Evolutionary conservation across 2,329 filamentous ascomycete species (phyloP).

Genomic region (Curvularia sp.): DNA sequence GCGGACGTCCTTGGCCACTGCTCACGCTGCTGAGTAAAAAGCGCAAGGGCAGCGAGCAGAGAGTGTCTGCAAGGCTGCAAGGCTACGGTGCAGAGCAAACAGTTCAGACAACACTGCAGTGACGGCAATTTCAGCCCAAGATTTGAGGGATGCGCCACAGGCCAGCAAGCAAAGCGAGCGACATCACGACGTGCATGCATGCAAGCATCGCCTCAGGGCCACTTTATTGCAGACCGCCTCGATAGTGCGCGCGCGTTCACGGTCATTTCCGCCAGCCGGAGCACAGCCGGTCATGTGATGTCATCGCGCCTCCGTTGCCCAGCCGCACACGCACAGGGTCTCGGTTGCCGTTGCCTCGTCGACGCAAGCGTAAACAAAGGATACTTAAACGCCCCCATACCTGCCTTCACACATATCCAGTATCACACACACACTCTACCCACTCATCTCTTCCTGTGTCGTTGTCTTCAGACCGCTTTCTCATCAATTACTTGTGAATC

Average conservation of each 20-base stretch:
- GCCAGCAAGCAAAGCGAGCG: conserved; percentile 2
- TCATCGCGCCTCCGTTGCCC: conserved; percentile 30
- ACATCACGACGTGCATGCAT: conserved; percentile 9
- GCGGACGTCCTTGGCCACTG: not conserved
- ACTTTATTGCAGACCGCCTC: not conserved
- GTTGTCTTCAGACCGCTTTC: conserved; percentile 24
- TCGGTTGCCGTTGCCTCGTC: conserved; percentile 37
- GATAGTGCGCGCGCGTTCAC: conserved; percentile 4
- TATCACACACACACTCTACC: conserved; percentile 27
- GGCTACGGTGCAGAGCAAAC: not conserved
- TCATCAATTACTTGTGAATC: conserved; percentile 43
- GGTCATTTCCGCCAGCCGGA: conserved; percentile 17
- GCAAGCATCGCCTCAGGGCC: not conserved
- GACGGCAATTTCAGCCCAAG: not conserved
- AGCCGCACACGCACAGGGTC: conserved; percentile 23
- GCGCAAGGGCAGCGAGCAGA: not conserved
- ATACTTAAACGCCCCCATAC: conserved; percentile 43
- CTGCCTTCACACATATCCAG: conserved; percentile 28
- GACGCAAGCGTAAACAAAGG: conserved; percentile 47
- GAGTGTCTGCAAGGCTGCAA: too few relatives aligned
- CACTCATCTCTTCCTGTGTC: conserved; percentile 25
- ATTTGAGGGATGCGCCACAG: conserved; percentile 1
- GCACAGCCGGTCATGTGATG: conserved; percentile 35
- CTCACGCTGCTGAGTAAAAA: not conserved
- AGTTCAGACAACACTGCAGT: not conserved